These are phyloP conservation scores for Cercospora zeina DNA, from an alignment of 2,329 filamentous ascomycete genomes.

Conservation along the genomic window DNA sequence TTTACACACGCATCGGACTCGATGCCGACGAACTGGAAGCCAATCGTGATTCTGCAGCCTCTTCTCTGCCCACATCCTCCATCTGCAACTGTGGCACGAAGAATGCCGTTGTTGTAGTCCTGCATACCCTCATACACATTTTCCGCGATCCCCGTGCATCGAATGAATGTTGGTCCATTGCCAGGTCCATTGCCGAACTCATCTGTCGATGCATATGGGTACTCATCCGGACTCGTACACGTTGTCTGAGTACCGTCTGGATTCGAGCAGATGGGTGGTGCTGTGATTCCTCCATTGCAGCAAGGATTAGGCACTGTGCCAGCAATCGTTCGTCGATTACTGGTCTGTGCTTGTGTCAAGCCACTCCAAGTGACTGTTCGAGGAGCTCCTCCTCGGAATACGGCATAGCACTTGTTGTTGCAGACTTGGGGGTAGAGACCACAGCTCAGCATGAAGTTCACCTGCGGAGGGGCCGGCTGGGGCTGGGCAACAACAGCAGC, in stretches of 20 bases:
- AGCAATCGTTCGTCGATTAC: background rate
- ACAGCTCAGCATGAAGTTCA: slow-evolving; percentile 3
- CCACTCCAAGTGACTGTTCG: background rate
- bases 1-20: slow-evolving; percentile 3
- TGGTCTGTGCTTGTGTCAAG: background rate
- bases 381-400: background rate
- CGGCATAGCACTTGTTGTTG: slow-evolving; percentile 9
- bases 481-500: background rate
- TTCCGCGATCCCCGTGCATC: background rate
- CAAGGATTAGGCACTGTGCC: slow-evolving; percentile 4
- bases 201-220: slow-evolving; percentile 3
- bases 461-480: background rate
- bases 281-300: background rate
- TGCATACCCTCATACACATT: background rate
- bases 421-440: slow-evolving; percentile 3
- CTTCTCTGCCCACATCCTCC: background rate
- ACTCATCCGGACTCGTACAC: slow-evolving; percentile 5
- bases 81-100: background rate
- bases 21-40: background rate
- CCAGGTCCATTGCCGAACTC: slow-evolving; percentile 4
- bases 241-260: background rate
- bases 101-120: background rate
- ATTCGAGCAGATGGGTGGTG: background rate
- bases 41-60: slow-evolving; percentile 1
- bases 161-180: slow-evolving; percentile 3